Conservation (phyloP, 1,139 yeast species). For the Magnusiomyces suaveolens region DNA sequence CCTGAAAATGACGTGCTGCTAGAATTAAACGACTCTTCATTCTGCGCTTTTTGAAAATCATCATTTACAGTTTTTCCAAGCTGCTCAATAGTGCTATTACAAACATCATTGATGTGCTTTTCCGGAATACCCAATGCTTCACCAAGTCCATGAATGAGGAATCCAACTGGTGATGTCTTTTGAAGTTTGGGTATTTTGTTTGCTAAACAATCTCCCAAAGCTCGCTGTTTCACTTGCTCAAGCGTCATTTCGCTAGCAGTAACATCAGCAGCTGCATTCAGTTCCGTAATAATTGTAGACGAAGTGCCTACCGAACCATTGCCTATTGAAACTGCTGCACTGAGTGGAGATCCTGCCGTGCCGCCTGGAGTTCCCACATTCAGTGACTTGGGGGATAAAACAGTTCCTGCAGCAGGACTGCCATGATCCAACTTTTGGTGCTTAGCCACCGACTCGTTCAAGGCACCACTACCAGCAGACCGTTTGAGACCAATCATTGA, state of each 20-base stretch:
- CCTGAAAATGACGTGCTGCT: not conserved
- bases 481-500: not conserved
- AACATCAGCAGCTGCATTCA: not conserved
- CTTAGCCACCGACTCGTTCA: not conserved
- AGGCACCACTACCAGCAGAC: not conserved
- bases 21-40: not conserved
- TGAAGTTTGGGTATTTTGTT: not conserved
- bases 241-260: not conserved
- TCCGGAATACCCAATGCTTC: conserved; percentile 2
- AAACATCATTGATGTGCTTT: not conserved
- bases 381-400: not conserved
- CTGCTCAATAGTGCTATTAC: not conserved
- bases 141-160: conserved; percentile 2
- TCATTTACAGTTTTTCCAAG: not conserved
- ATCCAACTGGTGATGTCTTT: not conserved
- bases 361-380: not conserved
- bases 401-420: not conserved
- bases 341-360: not conserved
- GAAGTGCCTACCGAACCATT: not conserved
- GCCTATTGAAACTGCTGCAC: not conserved
- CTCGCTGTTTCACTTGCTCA: not conserved
- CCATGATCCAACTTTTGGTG: not conserved
- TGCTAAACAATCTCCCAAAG: not conserved
- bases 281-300: not conserved
- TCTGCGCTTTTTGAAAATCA: not conserved